These are phyloP conservation scores for Candida ponderosae DNA, from an alignment of 805 yeast genomes.

Conservation along the genomic window DNA sequence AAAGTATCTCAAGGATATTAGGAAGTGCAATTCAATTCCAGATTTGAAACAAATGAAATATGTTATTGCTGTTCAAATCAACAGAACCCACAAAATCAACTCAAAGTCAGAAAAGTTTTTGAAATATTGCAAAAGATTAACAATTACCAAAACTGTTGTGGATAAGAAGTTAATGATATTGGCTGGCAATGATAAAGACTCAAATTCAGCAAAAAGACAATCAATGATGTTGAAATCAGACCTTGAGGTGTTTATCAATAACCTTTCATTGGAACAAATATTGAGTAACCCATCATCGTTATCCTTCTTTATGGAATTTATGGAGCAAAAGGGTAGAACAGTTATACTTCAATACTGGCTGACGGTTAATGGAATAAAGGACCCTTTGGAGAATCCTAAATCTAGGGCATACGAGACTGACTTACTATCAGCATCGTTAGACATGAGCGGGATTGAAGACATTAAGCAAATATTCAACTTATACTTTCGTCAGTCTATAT, in stretches of 20 bases:
- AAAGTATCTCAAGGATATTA: constrained; percentile 28
- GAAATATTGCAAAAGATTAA: constrained; percentile 23
- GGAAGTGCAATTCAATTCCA: constrained; percentile 24
- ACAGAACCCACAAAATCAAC: constrained; percentile 26
- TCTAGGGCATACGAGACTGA: constrained; percentile 21
- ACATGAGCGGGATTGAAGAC: constrained; percentile 41
- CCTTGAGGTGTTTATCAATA: constrained; percentile 15
- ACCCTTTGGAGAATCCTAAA: constrained; percentile 53
- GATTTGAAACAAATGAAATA: constrained; percentile 43
- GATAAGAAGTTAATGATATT: constrained; percentile 21
- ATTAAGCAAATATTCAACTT: constrained; percentile 38
- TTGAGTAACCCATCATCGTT: constrained; percentile 40
- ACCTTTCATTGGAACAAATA: constrained; percentile 32
- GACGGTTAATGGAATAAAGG: constrained; percentile 57
- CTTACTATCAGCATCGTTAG: constrained; percentile 22
- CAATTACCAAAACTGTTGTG: constrained; percentile 21
- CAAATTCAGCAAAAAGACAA: neutral
- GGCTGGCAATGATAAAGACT: constrained; percentile 4
- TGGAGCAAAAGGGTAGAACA: constrained; percentile 41
- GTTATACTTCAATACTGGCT: constrained; percentile 56
- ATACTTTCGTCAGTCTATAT: constrained; percentile 28
- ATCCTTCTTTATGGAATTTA: constrained; percentile 43
- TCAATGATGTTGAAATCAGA: constrained; percentile 9
- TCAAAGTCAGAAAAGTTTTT: constrained; percentile 18
- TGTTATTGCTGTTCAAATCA: constrained; percentile 38